Evolutionary conservation across 2,329 filamentous ascomycete genomes (phyloP).

Genomic region (Colletotrichum incanum): DNA sequence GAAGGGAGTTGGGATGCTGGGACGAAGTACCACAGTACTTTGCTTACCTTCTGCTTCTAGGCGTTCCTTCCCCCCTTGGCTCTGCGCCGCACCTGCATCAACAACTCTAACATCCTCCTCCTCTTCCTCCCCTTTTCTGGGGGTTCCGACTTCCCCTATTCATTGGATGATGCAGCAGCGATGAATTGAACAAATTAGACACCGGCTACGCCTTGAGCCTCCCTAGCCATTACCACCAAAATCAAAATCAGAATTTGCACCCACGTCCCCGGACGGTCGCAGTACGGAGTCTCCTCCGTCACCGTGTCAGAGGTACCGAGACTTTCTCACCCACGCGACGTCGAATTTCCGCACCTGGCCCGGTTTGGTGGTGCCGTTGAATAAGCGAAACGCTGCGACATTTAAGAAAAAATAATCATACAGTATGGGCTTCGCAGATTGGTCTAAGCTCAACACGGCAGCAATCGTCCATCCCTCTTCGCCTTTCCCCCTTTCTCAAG

Average conservation of each 20-base stretch:
- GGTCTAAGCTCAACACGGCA: conserved; percentile 2
- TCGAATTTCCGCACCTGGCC: not conserved
- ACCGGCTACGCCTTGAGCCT: too few species aligned
- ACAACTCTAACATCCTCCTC: too few species aligned
- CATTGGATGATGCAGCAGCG: not conserved
- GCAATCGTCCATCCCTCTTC: not conserved
- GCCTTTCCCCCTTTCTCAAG: not conserved
- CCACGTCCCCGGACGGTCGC: too few species aligned
- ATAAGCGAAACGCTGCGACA: not conserved
- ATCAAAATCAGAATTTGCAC: too few species aligned
- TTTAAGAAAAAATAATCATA: not conserved
- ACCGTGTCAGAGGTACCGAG: not conserved
- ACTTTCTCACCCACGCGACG: not conserved
- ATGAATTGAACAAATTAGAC: not conserved
- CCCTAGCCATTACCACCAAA: too few species aligned
- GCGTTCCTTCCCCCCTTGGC: not conserved
- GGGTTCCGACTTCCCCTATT: not conserved
- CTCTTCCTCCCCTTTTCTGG: too few species aligned
- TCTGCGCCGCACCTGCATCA: not conserved
- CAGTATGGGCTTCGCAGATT: not conserved
- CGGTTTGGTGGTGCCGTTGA: not conserved
- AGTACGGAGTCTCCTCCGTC: not conserved
- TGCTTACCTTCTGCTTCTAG: not conserved
- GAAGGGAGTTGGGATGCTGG: not conserved
- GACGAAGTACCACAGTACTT: too few species aligned